These are phyloP conservation scores for Gossypium aridum DNA, from an alignment of 441 rosid species.

Conservation along the genomic window DNA sequence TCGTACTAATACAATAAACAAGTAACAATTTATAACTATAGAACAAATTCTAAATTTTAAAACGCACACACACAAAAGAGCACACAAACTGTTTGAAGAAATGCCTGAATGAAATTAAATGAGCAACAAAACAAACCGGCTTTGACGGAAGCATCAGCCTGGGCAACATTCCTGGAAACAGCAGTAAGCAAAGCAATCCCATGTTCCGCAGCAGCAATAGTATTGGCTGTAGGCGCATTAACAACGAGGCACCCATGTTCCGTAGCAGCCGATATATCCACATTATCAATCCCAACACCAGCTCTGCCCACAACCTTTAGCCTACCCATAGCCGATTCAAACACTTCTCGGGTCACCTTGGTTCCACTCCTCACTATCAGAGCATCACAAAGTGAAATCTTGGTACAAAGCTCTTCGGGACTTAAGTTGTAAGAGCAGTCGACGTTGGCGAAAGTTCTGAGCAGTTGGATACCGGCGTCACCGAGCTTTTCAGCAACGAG, in stretches of 20 bases:
- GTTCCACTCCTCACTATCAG: conserved; percentile 69
- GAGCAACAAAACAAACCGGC: conserved; percentile 27
- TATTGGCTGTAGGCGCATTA: conserved; percentile 63
- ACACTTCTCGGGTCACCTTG: conserved; percentile 55
- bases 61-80: background rate
- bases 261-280: conserved; percentile 61
- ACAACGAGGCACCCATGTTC: conserved; percentile 65
- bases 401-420: conserved; percentile 50
- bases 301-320: conserved; percentile 68
- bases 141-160: conserved; percentile 61
- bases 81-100: conserved; percentile 15
- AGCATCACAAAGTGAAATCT: conserved; percentile 54
- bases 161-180: conserved; percentile 56
- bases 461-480: conserved; percentile 44
- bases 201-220: conserved; percentile 68
- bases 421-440: conserved; percentile 56
- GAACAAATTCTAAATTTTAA: background rate
- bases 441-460: conserved; percentile 40
- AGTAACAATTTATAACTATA: background rate
- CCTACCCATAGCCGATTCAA: conserved; percentile 51
- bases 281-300: conserved; percentile 67
- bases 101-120: conserved; percentile 8
- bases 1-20: background rate
- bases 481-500: conserved; percentile 64
- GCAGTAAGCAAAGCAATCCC: conserved; percentile 52